Percentiles rank a stretch among this genome's conserved stretches.
Evolutionary conservation across 2,329 filamentous ascomycete species (phyloP).

Genomic region (Trichothecium roseum): DNA sequence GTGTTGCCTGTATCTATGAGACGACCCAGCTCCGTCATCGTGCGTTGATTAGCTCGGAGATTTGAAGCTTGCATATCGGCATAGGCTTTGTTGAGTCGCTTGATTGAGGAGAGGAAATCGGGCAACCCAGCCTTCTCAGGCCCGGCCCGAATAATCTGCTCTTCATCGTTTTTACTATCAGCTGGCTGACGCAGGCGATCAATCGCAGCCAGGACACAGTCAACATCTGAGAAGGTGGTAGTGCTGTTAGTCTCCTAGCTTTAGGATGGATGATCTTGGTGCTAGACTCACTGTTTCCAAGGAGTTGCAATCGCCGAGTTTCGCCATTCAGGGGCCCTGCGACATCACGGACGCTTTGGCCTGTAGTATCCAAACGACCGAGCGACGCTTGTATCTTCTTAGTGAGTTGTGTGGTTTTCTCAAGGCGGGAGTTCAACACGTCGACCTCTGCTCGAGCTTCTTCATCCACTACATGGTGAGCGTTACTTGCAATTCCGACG

Average conservation of each 20-base stretch:
- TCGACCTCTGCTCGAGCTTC: conserved; percentile 61
- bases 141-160: conserved; percentile 81
- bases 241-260: conserved; percentile 7
- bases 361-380: conserved; percentile 72
- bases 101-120: conserved; percentile 81
- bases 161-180: conserved; percentile 84
- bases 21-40: conserved; percentile 67
- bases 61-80: conserved; percentile 82
- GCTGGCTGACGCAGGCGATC: conserved; percentile 82
- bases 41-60: conserved; percentile 81
- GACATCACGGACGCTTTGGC: conserved; percentile 83
- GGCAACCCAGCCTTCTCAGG: conserved; percentile 72
- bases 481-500: conserved; percentile 33
- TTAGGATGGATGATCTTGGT: not conserved
- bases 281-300: conserved; percentile 58
- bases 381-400: conserved; percentile 93
- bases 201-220: conserved; percentile 76
- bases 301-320: conserved; percentile 78
- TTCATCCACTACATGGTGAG: conserved; percentile 47
- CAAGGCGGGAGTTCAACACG: conserved; percentile 62
- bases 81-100: conserved; percentile 78
- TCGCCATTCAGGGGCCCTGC: conserved; percentile 89
- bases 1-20: conserved; percentile 70
- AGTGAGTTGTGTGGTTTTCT: conserved; percentile 86
- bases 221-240: conserved; percentile 52